Percentiles rank a stretch among this genome's conserved stretches.
phyloP scores from a whole-genome alignment of 768 basidiomycete species.

The Trametes punicea region DNA sequence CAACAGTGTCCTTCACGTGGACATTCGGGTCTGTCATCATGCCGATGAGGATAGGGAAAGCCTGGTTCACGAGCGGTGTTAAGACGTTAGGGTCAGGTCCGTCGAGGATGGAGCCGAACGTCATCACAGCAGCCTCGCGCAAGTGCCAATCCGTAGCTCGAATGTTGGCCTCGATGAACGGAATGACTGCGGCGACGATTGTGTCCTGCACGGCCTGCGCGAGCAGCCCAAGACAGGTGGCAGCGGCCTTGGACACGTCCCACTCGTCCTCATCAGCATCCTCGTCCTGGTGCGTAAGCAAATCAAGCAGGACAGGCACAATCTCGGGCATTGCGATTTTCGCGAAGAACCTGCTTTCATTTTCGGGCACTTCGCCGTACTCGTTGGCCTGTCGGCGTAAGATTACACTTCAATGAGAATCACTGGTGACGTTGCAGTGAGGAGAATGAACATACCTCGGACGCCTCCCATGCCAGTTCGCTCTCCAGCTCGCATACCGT shows the following conservation, averaged over 20 bases:
- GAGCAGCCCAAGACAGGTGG: slow-evolving; percentile 83
- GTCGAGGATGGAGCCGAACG: slow-evolving; percentile 96
- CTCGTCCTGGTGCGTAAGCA: slow-evolving; percentile 92
- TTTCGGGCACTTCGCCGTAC: slow-evolving; percentile 83
- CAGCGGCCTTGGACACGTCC: slow-evolving; percentile 97
- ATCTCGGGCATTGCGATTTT: slow-evolving; percentile 95
- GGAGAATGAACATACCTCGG: slow-evolving; percentile 57
- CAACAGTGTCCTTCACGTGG: slow-evolving; percentile 94
- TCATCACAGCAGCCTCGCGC: slow-evolving; percentile 97
- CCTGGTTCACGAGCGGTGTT: slow-evolving; percentile 89
- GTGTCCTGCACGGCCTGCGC: slow-evolving; percentile 88
- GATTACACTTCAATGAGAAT: not conserved
- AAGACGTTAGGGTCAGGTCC: slow-evolving; percentile 89
- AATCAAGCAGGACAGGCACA: slow-evolving; percentile 82
- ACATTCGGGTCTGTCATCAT: slow-evolving; percentile 89
- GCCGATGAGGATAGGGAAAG: slow-evolving; percentile 87
- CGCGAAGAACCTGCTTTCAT: slow-evolving; percentile 87
- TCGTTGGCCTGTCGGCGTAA: slow-evolving; percentile 88
- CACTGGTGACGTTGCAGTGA: not conserved
- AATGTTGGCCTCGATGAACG: slow-evolving; percentile 97
- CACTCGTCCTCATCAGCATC: slow-evolving; percentile 98
- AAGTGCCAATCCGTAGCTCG: slow-evolving; percentile 89
- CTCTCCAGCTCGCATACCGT: slow-evolving; percentile 98
- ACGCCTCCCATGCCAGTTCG: slow-evolving; percentile 85
- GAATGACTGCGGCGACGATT: slow-evolving; percentile 90